Base-by-base conservation (phyloP, 306 rosid species). In the Dicorynia guianensis region DNA sequence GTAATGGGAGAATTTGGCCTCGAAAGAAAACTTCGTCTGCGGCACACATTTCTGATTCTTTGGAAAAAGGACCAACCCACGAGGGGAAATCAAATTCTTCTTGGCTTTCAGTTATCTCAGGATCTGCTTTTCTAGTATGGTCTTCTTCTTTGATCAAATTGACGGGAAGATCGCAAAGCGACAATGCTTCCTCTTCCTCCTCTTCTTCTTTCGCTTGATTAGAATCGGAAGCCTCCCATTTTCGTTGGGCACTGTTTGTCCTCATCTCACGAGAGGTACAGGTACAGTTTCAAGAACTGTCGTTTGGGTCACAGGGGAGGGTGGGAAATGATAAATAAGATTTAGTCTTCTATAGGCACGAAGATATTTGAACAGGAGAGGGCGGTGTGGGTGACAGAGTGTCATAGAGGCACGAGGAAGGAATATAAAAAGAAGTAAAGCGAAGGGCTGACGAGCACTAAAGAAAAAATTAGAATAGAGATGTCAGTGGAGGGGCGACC, bases 11-110 rank as follows among this genome's bases (percentile, higher is more conserved):
- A 58, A 93, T 77, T 64, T 81, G 87, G 14, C 97, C 97, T 55
- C 76, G 72, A 54, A 87, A 90, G 82, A 93, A 88, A 20, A 93
- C 83, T 15, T 93, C 96, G 25, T 93, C 97, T 0, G 97, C 97
- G 0, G 79, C 63, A 42, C 96, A 93, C 93, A 93, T 93, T 79
- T 80, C 72, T 3, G 88, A 52, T 11, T 63, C 84, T 7, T 74
- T 34, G 15, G 48, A 74, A n/a, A 60, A 25, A 5, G 80, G 60
- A 46, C 72, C 82, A 66, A 76, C 70, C 78, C 77, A 53, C 18
- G 83, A 70, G 33, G 75, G 56, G 57, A 92, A 92, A 75, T 89
- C 88, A 58, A 93, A 93, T 18, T 90, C 92, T 11, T 88, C 82
- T 30, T 49, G 85, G 8, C 58, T 50, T 76, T 85, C 87, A 11